phyloP scores from a whole-genome alignment of 305 asterid species.

The Solanum hybrid region DNA sequence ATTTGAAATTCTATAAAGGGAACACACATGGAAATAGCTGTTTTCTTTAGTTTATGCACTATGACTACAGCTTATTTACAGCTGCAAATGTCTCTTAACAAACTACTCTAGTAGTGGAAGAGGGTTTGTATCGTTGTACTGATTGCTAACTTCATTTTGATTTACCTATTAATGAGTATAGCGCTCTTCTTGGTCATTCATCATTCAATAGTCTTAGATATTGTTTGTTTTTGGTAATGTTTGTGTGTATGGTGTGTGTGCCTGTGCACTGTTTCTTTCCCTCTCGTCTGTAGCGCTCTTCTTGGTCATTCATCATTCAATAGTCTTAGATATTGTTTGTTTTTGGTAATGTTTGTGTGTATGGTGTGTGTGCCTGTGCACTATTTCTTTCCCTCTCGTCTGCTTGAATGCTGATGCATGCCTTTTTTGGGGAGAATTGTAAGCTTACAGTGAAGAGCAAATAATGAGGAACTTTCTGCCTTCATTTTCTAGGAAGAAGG shows the following conservation, averaged over 20 bases:
- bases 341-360: neutral
- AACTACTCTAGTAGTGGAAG: neutral
- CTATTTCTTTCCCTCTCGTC: neutral
- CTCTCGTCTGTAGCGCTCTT: neutral
- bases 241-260: neutral
- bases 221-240: neutral
- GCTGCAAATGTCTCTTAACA: neutral
- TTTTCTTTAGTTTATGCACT: neutral
- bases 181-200: neutral
- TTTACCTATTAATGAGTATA: neutral
- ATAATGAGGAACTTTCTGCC: constrained; percentile 1
- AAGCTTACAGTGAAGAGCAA: neutral
- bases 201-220: neutral
- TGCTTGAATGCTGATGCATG: neutral
- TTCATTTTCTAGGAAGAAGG: constrained; percentile 71
- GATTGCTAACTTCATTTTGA: neutral
- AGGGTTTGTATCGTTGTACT: neutral
- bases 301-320: neutral
- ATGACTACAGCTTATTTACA: neutral
- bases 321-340: neutral
- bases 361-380: neutral
- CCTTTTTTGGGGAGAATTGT: neutral
- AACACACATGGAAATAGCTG: neutral
- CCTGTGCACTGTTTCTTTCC: neutral
- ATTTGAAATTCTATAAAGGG: neutral